Evolutionary conservation across 2,329 filamentous ascomycete genomes (phyloP), one percentile per base, ranked within the genome.

Genomic region (Penicillium sp.): DNA sequence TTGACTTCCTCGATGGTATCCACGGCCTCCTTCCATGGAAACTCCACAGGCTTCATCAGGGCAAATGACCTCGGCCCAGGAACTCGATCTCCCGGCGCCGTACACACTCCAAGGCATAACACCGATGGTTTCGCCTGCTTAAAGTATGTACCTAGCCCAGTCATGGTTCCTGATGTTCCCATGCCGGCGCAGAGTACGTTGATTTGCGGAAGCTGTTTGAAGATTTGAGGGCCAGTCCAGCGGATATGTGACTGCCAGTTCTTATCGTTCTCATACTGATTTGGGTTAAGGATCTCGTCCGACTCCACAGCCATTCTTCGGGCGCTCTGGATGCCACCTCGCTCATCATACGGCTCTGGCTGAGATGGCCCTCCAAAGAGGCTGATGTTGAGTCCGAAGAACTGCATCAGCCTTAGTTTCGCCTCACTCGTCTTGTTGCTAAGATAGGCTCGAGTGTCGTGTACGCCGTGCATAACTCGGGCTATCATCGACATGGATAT

Each of bases 191-290:
- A 87, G 17, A 88, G 76, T 2, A 88, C 69, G 38, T 82, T 84
- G 62, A 87, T 85, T 50, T 85, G 78, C 0, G 85, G 85, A 0
- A 87, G 69, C 57, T 88, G 86, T 58, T 76, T 79, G 51, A 82
- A 75, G 17, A 88, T 85, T 64, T 88, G 86, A 0, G 85, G 83
- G 0, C 85, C 86, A 0, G 86, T 88, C 85, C 85, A 88, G 23
- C 80, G 81, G 11, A 84, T 72, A 64, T 88, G 86, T 1, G 85
- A 67, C 48, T 69, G 65, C 73, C 73, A 75, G 49, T 74, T 74
- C 50, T 73, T 65, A 17, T 85, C 78, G 52, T 87, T 86, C 26
- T 84, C 82, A 63, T 87, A 87, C 66, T 87, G 85, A 49, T 85
- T 84, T 0, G 83, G 83, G 59, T 88, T 87, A 50, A 84, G 70